Evolutionary conservation across 306 rosid species (phyloP), one percentile per base, ranked within the genome.

Genomic region (Cicer bijugum): DNA sequence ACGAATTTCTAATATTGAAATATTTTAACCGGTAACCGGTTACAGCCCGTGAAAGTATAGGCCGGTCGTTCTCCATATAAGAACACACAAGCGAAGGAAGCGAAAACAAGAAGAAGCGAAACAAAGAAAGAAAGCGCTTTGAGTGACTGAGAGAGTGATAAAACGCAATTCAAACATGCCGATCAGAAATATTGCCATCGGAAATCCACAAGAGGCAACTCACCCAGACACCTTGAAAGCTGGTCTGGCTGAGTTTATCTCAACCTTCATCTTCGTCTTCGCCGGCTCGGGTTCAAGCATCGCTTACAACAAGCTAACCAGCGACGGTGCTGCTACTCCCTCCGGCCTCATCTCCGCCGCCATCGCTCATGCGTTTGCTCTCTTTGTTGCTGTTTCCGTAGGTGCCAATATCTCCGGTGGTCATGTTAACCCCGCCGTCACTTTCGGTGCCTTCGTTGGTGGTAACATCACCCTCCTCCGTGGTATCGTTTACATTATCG

Each of bases 341-440:
- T 48, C 85, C 4, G 98, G 93, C 2, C 96, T 93, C 12, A 55
- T 93, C 38, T 7, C 89, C 0, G 98, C 97, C 5, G 28, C 98
- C 7, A 33, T 93, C 10, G 97, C 98, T 19, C 93, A 93, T 47
- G 97, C 80, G 7, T 89, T 93, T 59, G 97, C 58, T 6, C 96
- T 93, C 6, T 93, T 93, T 19, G 96, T 93, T 10, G 98, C 86
- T 1, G 98, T 93, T 69, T 6, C 98, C 60, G 81, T 89, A 35
- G 47, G 71, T 0, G 93, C 92, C 38, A 93, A 93, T 84, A 89
- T 93, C 84, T 93, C 98, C 67, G 97, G 97, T 10, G 98, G 97
- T 12, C 98, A 93, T 79, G 97, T 93, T 40, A 93, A 93, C 88
- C 97, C 98, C 8, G 97, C 97, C 11, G 98, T 93, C 43, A 93